Percentiles rank a stretch among this genome's conserved stretches.
Evolutionary conservation across 305 asterid genomes (phyloP).

Genomic region (Striga hermonthica): DNA sequence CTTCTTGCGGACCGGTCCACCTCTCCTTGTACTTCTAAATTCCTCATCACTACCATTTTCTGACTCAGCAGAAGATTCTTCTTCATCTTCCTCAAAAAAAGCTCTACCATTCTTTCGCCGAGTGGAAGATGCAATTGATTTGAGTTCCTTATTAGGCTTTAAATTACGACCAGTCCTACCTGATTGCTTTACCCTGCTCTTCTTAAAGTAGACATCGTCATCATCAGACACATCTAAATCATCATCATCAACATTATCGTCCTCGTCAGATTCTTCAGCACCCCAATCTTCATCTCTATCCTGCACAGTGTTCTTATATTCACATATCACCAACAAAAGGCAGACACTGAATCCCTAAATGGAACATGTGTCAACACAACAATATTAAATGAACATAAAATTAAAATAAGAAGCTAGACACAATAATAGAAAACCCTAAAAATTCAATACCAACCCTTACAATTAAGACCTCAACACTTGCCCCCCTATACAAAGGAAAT

Average conservation of each 20-base stretch:
- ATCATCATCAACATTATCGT: slow-evolving; percentile 59
- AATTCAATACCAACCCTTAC: neutral
- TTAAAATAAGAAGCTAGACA: slow-evolving; percentile 18
- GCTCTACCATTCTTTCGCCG: slow-evolving; percentile 67
- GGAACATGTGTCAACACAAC: slow-evolving; percentile 6
- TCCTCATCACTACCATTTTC: slow-evolving; percentile 72
- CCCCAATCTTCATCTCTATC: slow-evolving; percentile 81
- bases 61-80: slow-evolving; percentile 68
- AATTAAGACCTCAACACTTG: too few species aligned
- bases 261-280: slow-evolving; percentile 90
- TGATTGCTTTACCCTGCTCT: slow-evolving; percentile 55
- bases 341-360: slow-evolving; percentile 24
- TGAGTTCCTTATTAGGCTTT: slow-evolving; percentile 59
- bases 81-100: slow-evolving; percentile 64
- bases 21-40: slow-evolving; percentile 60
- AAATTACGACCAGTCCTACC: slow-evolving; percentile 52
- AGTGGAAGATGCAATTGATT: slow-evolving; percentile 44
- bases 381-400: neutral
- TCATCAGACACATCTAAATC: slow-evolving; percentile 80
- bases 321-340: slow-evolving; percentile 27
- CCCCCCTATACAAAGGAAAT: too few species aligned
- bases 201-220: slow-evolving; percentile 56
- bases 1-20: slow-evolving; percentile 52
- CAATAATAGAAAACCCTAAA: neutral
- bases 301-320: slow-evolving; percentile 39